Base-by-base conservation (phyloP, 192 early-diverging fungal species). In the Coemansia sp. region DNA sequence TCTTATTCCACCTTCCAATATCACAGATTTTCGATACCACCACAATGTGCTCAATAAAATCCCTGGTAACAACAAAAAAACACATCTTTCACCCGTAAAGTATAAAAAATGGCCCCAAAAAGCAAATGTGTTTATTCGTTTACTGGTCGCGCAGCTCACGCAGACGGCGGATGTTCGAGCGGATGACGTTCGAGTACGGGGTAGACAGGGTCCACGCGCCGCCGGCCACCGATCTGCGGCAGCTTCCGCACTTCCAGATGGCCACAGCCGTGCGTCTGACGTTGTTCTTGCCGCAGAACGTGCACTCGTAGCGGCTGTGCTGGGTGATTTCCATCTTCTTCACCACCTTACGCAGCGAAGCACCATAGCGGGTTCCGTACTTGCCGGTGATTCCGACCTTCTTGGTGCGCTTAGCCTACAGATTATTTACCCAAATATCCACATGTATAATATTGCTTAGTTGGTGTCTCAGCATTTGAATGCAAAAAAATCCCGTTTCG, bases 321-420 rank as follows among this genome's bases (percentile, higher is more conserved):
- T 99, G 97, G 77, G 94, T 92, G 82, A 98, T 94, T 90, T 99
- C 97, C 87, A 98, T 95, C 89, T 95, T 95, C 88, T 95, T 95
- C 57, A 92, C 84, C 73, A 85, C 84, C 87, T 99, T 99, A 86
- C 97, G 88, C 70, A 99, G 88, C 57, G 97, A 98, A 67, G 97
- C 93, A 94, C 97, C 97, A 87, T 99, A 99, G 85, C 97, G 94
- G 76, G 92, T 92, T 87, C 97, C 97, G 91, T 99, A 99, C 84
- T 99, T 99, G 80, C 97, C 97, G 86, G 89, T 90, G 83, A 99
- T 92, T 85, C 97, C 97, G 81, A 96, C 94, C 88, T 98, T 98
- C 85, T 89, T 93, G 62, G 95, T 98, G 84, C 95, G 89, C 84
- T 96, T 97, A 77, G 89, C 90, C 90, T 80, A 74, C 49, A 65